Base-by-base conservation (phyloP, 139 green algal genomes). In the Tetradesmus lagerheimii region DNA sequence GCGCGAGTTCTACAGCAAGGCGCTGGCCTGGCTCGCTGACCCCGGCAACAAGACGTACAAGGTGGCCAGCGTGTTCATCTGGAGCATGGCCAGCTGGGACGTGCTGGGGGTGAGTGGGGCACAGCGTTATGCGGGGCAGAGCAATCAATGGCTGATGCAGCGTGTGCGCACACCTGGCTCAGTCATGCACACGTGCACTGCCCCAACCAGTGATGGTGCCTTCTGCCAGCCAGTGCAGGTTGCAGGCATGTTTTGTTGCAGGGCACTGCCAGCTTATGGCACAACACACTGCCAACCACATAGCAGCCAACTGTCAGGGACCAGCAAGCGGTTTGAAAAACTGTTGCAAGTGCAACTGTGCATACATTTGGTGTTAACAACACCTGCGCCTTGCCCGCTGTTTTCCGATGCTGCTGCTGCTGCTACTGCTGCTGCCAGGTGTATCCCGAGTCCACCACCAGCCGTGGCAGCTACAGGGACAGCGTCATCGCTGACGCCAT, bases 21-120 rank as follows among this genome's bases (percentile, higher is more conserved):
- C 80, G 0, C 31, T 79, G 12, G 18, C 25, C 11, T 91, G 88
- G 83, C 39, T 92, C 50, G 18, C 31, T 18, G 75, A 35, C 34
- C 89, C 89, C 41, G 90, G 87, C 76, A 88, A 90, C 57, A 89
- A 89, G 53, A 92, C 84, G 1, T 94, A 94, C 86, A 50, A 90
- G 6, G 31, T 87, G 8, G 38, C 71, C 20, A 89, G 39, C 29
- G 80, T 80, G 31, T 85, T 80, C 37, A 80, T 85, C 45, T 82
- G 76, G 76, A 43, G 34, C 37, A 91, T 81, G 87, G 89, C 89
- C 75, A 92, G 62, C 39, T 95, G 92, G 92, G 90, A 94, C 75
- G 81, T 94, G 35, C 90, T 93, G 50, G 91, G 78, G 23, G 76
- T 94, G 57, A 71, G 57, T 25, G 53, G 16, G 1, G 57, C 57